Conservation (phyloP, 2,329 filamentous ascomycete species). For the Akanthomyces muscarius region DNA sequence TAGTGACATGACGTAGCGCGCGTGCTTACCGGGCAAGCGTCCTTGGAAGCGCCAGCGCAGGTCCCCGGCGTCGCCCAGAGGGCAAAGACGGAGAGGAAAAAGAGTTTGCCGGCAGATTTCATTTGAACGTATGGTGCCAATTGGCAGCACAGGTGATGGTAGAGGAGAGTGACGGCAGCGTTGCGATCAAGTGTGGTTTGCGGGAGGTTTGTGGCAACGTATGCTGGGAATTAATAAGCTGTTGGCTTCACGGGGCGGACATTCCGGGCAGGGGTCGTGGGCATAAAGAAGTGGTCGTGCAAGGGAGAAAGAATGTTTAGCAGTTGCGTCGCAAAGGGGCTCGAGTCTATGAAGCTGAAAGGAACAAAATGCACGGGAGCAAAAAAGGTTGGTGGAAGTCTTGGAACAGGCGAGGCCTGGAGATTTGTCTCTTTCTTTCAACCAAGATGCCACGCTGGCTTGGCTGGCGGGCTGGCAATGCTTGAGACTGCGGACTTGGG, state of each 20-base stretch:
- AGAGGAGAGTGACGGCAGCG: neutral
- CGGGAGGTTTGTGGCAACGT: neutral
- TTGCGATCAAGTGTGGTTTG: neutral
- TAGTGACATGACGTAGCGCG: constrained; percentile 13
- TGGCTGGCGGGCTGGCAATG: neutral
- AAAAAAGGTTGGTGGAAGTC: neutral
- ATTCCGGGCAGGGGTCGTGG: neutral
- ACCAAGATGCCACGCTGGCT: constrained; percentile 19
- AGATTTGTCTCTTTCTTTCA: neutral
- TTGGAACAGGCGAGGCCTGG: neutral
- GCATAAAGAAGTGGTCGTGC: neutral
- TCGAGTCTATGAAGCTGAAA: no score
- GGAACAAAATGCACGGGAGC: neutral
- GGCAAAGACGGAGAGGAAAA: constrained; percentile 54
- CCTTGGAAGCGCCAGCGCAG: constrained; percentile 39
- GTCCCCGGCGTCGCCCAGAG: constrained; percentile 48
- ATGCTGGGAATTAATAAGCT: constrained; percentile 14
- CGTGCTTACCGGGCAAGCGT: constrained; percentile 52
- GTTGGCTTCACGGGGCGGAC: neutral
- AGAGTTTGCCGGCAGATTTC: constrained; percentile 51
- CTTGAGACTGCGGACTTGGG: neutral
- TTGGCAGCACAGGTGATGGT: neutral
- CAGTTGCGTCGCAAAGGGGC: neutral
- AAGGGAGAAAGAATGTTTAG: neutral
- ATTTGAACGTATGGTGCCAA: constrained; percentile 31